Percentiles rank a stretch among this genome's conserved stretches.
Evolutionary conservation across 345 rosid genomes (phyloP).

Genomic region (Acer negundo): DNA sequence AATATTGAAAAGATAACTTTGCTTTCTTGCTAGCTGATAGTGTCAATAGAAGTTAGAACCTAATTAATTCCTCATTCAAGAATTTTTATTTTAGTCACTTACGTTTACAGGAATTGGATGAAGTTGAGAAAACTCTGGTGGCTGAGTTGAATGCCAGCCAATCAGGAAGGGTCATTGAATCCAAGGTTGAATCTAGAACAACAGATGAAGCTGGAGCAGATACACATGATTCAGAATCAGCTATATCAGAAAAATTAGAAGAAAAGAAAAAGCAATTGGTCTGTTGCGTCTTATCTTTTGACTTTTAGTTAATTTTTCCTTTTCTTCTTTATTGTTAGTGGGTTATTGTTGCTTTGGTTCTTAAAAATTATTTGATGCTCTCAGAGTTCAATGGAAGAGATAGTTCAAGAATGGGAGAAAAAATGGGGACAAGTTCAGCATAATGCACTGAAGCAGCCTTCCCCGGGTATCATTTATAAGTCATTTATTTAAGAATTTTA

Average conservation of each 20-base stretch:
- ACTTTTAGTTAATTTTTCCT: constrained; percentile 11
- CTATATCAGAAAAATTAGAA: constrained; percentile 61
- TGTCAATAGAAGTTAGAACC: not conserved
- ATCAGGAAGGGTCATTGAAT: constrained; percentile 35
- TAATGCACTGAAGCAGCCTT: constrained; percentile 69
- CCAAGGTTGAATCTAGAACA: constrained; percentile 26
- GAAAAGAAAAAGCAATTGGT: constrained; percentile 78
- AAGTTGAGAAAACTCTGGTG: constrained; percentile 47
- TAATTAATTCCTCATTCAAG: constrained; percentile 2
- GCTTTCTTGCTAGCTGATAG: constrained; percentile 4
- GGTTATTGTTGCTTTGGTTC: not conserved
- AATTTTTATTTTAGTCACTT: constrained; percentile 1
- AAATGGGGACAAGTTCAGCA: constrained; percentile 74
- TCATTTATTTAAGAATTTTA: constrained; percentile 1
- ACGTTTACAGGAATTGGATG: constrained; percentile 69
- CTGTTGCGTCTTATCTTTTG: constrained; percentile 15
- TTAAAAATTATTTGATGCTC: constrained; percentile 29
- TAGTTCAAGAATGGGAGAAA: constrained; percentile 68
- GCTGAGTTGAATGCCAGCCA: constrained; percentile 40
- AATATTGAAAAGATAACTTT: not conserved
- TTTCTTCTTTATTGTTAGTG: not conserved
- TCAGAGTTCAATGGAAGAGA: constrained; percentile 75
- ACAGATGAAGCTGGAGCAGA: constrained; percentile 41
- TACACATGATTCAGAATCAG: constrained; percentile 46
- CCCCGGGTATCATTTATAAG: constrained; percentile 59